Evolutionary conservation across 176 grass and related monocot genomes (phyloP), one percentile per base, ranked within the genome.

Genomic region (Hyparrhenia diplandra): DNA sequence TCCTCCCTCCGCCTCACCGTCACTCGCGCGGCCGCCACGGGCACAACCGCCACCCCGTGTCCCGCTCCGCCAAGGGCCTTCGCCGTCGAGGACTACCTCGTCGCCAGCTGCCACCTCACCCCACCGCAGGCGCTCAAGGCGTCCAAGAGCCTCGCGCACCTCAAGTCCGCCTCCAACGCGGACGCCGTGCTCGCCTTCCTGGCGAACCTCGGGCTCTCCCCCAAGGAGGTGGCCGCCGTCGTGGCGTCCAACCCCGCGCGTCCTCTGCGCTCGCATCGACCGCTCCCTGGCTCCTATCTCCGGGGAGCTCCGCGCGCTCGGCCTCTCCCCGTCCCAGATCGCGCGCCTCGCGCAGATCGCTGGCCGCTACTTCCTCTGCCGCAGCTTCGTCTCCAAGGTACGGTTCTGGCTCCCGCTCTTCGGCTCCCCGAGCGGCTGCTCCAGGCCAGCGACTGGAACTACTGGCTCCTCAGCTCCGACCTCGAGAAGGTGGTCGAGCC

Each of bases 391-490:
- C 47, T 87, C 88, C 79, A 90, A 90, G 80, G 82, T 90, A 27
- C 79, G 80, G 2, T 90, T 90, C 80, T 90, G 88, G 84, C 88
- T 90, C 37, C 84, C 84, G 59, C 88, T 87, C 1, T 88, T 91
- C 67, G 82, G 86, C 16, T 88, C 86, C n/a, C 77, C 16, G 89
- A 91, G 55, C 80, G 74, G 76, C 65, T 91, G 37, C 75, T 91
- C 72, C 85, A 88, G 82, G 89, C 89, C 66, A 77, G 85, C 40
- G 82, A 88, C 67, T 88, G 80, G 89, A 88, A 91, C 81, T 84
- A 83, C 65, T 91, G 79, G 80, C 84, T 91, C 70, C 85, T 91
- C 75, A 77, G 63, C 77, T 84, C 67, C 81, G 85, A 87, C 45
- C 85, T 91, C 70, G 85, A 88, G 57, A 91, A 80, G 85, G 85